Percentiles rank a stretch among this genome's conserved stretches.
Evolutionary conservation across 2,329 filamentous ascomycete species (phyloP).

Genomic region (Phialemoniopsis sp.): DNA sequence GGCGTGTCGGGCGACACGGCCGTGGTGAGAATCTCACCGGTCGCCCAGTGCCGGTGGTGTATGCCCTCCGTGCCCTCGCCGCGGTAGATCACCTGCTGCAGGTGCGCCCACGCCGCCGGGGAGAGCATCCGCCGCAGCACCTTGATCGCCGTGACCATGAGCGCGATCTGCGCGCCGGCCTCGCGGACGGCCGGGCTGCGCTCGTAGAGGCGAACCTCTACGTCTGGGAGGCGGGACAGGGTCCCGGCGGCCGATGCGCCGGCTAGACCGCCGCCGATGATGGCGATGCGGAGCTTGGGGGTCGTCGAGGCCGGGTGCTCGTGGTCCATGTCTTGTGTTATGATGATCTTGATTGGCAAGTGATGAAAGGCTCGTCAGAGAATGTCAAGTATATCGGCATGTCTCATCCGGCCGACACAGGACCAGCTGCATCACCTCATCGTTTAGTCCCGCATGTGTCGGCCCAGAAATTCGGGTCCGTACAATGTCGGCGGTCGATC

Average conservation of each 20-base stretch:
- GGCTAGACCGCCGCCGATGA: conserved; percentile 5
- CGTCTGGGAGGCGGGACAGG: conserved; percentile 4
- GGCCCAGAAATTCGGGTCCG: no score
- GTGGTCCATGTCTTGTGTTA: no score
- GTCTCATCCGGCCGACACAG: no score
- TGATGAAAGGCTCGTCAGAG: no score
- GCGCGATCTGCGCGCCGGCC: conserved; percentile 4
- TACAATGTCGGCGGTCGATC: no score
- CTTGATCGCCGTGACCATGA: conserved; percentile 6
- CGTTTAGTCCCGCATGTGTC: no score
- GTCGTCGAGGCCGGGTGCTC: no score
- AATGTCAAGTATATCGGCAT: no score
- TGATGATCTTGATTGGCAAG: no score
- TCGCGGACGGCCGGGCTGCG: conserved; percentile 2
- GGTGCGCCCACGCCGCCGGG: conserved; percentile 1
- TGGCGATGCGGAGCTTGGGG: no score
- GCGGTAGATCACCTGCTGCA: conserved; percentile 6
- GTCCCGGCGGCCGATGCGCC: conserved; percentile 2
- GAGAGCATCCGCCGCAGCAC: conserved; percentile 5
- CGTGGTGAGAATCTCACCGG: conserved; percentile 5
- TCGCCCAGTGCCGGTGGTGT: conserved; percentile 5
- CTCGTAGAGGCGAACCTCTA: conserved; percentile 4
- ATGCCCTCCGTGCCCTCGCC: conserved; percentile 3
- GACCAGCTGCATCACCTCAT: no score
- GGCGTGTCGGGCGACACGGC: conserved; percentile 6